phyloP scores from a whole-genome alignment of 768 basidiomycete species.

The Naematelia encephala region DNA sequence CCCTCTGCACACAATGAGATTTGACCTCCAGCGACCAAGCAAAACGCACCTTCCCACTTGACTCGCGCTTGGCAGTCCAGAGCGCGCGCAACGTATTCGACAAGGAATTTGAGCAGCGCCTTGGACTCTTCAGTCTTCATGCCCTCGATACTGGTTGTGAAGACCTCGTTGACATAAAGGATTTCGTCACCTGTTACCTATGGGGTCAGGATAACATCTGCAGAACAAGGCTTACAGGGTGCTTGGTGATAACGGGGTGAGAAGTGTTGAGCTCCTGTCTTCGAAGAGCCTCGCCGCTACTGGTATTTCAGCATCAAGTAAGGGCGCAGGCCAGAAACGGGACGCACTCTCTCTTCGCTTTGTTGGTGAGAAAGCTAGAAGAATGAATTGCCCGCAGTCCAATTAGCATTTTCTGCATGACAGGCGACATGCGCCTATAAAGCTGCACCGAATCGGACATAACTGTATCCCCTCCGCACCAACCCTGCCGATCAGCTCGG shows the following conservation, averaged over 20 bases:
- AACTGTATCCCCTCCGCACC: constrained; percentile 19
- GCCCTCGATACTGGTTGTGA: constrained; percentile 9
- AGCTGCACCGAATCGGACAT: constrained; percentile 10
- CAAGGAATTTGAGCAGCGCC: constrained; percentile 11
- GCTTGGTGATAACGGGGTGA: constrained; percentile 13
- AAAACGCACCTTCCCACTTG: constrained; percentile 17
- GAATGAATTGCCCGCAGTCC: constrained; percentile 13
- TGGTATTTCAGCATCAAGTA: too few relatives aligned
- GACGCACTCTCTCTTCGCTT: constrained; percentile 3
- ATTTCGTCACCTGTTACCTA: constrained; percentile 13
- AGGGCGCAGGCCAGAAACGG: background rate
- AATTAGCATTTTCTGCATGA: constrained; percentile 5
- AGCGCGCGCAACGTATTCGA: constrained; percentile 7
- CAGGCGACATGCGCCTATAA: constrained; percentile 4
- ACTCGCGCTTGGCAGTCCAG: constrained; percentile 11
- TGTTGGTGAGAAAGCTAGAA: background rate
- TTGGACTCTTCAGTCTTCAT: constrained; percentile 13
- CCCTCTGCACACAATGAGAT: constrained; percentile 9
- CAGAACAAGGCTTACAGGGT: too few relatives aligned
- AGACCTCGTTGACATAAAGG: constrained; percentile 13
- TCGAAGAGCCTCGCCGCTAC: constrained; percentile 4
- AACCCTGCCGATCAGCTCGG: constrained; percentile 1
- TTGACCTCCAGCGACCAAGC: too few relatives aligned
- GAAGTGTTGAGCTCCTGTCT: constrained; percentile 6
- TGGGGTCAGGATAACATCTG: too few relatives aligned